These are phyloP conservation scores for Alloteropsis semialata DNA, from an alignment of 176 grass and related monocot genomes.

Conservation along the genomic window DNA sequence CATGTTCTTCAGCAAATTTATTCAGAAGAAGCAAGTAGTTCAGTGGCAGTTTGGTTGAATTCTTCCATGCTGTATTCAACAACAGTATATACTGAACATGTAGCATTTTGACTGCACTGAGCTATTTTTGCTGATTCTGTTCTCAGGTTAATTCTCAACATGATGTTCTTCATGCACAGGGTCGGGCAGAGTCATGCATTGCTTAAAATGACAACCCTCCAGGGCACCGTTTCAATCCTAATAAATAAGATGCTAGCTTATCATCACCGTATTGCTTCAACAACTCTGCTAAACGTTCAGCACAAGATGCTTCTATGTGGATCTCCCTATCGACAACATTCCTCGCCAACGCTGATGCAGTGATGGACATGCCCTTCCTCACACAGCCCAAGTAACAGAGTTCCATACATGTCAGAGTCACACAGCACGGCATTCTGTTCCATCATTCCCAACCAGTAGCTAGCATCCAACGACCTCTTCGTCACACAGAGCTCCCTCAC, in stretches of 20 bases:
- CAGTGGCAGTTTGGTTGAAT: not conserved
- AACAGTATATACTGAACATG: not conserved
- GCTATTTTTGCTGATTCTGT: conserved; percentile 3
- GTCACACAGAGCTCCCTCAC: conserved; percentile 44
- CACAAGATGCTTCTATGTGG: conserved; percentile 38
- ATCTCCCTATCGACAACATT: conserved; percentile 46
- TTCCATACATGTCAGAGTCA: conserved; percentile 58
- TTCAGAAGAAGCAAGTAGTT: not conserved
- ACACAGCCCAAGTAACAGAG: conserved; percentile 50
- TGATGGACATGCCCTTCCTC: conserved; percentile 45
- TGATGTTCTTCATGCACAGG: conserved; percentile 1
- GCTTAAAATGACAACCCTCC: not conserved
- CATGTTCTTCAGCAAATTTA: conserved; percentile 6
- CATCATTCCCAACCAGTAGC: conserved; percentile 47
- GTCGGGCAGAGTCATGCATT: not conserved
- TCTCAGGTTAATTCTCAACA: not conserved
- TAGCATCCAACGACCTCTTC: conserved; percentile 56
- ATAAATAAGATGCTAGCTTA: conserved; percentile 49
- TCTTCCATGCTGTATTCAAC: not conserved
- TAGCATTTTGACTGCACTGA: not conserved
- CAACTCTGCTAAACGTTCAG: conserved; percentile 42
- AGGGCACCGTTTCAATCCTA: conserved; percentile 27
- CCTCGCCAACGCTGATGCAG: conserved; percentile 35
- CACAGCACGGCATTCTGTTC: conserved; percentile 53
- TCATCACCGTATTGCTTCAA: conserved; percentile 52